A percentile compares a stretch with the other conserved stretches of the same genome.
Evolutionary conservation across 2,329 filamentous ascomycete genomes (phyloP).

Genomic region (Scedosporium aurantiacum): DNA sequence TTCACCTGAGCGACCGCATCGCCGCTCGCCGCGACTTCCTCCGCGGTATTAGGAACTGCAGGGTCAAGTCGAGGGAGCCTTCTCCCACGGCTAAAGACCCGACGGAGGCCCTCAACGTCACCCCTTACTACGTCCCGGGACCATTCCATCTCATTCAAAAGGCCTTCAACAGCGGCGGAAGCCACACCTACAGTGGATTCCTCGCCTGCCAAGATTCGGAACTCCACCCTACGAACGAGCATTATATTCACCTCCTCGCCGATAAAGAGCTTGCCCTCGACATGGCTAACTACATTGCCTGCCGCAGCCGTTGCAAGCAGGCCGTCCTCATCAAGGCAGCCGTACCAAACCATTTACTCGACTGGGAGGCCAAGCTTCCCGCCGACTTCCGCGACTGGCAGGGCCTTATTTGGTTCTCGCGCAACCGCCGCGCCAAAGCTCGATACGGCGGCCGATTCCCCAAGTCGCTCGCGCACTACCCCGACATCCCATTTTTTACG

Average conservation of each 20-base stretch:
- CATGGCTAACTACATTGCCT: background rate
- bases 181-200: background rate
- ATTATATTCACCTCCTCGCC: constrained; percentile 3
- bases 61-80: background rate
- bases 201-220: background rate
- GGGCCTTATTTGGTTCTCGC: constrained; percentile 3
- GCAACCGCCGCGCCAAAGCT: background rate
- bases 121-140: background rate
- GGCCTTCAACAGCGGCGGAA: background rate
- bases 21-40: background rate
- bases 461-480: background rate
- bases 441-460: background rate
- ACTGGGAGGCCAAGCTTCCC: background rate
- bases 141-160: background rate
- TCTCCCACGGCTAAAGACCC: background rate
- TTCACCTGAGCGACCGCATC: background rate
- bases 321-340: background rate
- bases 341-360: background rate
- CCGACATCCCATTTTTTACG: background rate
- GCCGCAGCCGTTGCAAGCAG: constrained; percentile 3
- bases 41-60: background rate
- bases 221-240: constrained; percentile 2
- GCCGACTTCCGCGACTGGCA: background rate
- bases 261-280: background rate
- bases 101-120: background rate